phyloP scores from a whole-genome alignment of 1,284 basidiomycete genomes.

The Cutaneotrichosporon sp. region DNA sequence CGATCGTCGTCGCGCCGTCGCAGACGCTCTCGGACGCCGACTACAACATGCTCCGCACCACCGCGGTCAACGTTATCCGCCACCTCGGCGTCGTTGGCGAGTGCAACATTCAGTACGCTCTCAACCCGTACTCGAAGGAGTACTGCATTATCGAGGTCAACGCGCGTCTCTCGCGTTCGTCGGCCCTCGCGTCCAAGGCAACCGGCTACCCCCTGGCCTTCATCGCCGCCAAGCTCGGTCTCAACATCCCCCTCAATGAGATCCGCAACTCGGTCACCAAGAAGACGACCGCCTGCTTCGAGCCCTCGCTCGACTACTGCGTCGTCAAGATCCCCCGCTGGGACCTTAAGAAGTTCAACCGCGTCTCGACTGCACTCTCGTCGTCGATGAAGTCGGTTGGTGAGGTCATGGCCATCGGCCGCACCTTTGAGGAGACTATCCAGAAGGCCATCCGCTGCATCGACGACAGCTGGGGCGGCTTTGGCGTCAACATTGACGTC shows the following conservation, averaged over 20 bases:
- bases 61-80: conserved; percentile 95
- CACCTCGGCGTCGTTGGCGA: conserved; percentile 97
- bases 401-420: conserved; percentile 98
- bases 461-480: conserved; percentile 90
- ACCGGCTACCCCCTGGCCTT: conserved; percentile 98
- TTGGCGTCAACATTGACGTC: conserved; percentile 67
- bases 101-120: conserved; percentile 96
- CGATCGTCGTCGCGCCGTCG: conserved; percentile 97
- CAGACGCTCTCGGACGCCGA: conserved; percentile 97
- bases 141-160: conserved; percentile 99
- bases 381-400: conserved; percentile 99
- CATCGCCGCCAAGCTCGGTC: conserved; percentile 95
- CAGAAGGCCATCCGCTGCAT: conserved; percentile 97
- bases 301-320: conserved; percentile 94
- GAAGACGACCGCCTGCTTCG: conserved; percentile 95
- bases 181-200: conserved; percentile 95
- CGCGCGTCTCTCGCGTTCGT: conserved; percentile 96
- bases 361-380: conserved; percentile 81
- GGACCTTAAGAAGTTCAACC: conserved; percentile 97
- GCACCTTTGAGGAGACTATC: conserved; percentile 96
- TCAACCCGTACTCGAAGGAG: conserved; percentile 91
- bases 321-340: conserved; percentile 98
- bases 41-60: conserved; percentile 98
- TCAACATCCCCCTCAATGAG: conserved; percentile 95
- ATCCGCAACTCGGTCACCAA: conserved; percentile 97